Percentiles rank a stretch among this genome's conserved stretches.
Conservation (phyloP, 2,329 filamentous ascomycete genomes). For the Aspergillus pseudoviridinutans region DNA sequence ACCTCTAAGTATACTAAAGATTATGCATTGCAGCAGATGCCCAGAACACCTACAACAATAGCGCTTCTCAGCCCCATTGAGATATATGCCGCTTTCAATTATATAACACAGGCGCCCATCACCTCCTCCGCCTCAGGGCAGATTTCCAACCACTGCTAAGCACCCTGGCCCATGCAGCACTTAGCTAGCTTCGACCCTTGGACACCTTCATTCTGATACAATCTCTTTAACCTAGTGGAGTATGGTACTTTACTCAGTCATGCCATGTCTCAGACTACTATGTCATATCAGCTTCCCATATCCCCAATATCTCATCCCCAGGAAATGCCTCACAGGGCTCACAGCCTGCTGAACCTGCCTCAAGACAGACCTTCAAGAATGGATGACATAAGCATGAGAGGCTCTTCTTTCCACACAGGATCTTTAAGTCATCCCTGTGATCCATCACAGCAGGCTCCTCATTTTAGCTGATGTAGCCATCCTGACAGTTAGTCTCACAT, state of each 20-base stretch:
- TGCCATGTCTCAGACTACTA: slow-evolving; percentile 20
- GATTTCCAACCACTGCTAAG: no score
- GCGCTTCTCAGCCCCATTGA: slow-evolving; percentile 28
- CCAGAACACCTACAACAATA: slow-evolving; percentile 23
- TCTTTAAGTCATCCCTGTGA: slow-evolving; percentile 29
- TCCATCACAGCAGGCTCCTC: slow-evolving; percentile 10
- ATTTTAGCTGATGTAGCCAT: slow-evolving; percentile 6
- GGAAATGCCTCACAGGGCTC: slow-evolving; percentile 15
- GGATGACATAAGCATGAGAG: slow-evolving; percentile 16
- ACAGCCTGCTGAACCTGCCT: slow-evolving; percentile 12
- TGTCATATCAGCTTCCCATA: slow-evolving; percentile 29
- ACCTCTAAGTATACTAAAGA: no score
- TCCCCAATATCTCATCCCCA: slow-evolving; percentile 18
- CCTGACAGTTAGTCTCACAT: slow-evolving; percentile 10
- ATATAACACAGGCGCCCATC: slow-evolving; percentile 23
- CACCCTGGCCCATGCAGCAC: slow-evolving; percentile 19
- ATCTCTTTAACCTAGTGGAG: slow-evolving; percentile 30
- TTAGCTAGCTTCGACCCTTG: slow-evolving; percentile 25
- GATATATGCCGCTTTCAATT: slow-evolving; percentile 28
- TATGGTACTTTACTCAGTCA: slow-evolving; percentile 21
- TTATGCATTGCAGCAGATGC: slow-evolving; percentile 23
- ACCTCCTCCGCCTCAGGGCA: slow-evolving; percentile 18
- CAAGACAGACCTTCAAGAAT: slow-evolving; percentile 16
- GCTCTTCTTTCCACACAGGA: slow-evolving; percentile 28
- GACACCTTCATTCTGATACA: slow-evolving; percentile 30